Evolutionary conservation across 345 rosid genomes (phyloP).

Genomic region (Gossypium bickii): DNA sequence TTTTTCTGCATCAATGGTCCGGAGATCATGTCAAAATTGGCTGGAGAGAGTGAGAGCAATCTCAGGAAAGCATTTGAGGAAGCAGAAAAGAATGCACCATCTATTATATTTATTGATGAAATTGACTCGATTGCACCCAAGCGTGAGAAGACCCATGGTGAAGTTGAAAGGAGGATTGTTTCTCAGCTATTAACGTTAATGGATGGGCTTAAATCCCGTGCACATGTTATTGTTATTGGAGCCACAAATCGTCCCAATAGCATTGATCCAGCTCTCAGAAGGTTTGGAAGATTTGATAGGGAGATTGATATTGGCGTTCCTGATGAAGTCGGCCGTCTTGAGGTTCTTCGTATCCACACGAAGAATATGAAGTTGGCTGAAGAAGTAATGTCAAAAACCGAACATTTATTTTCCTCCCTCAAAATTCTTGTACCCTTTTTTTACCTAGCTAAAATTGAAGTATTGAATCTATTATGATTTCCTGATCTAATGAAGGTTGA

Average conservation of each 20-base stretch:
- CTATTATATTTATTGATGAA: conserved; percentile 90
- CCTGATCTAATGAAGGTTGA: conserved; percentile 57
- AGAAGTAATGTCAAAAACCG: conserved; percentile 45
- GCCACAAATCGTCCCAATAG: conserved; percentile 99
- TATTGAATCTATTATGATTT: conserved; percentile 1
- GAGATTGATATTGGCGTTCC: conserved; percentile 97
- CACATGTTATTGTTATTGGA: conserved; percentile 78
- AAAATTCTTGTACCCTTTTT: not conserved
- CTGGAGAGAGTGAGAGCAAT: conserved; percentile 98
- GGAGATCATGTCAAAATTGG: conserved; percentile 92
- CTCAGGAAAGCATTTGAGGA: conserved; percentile 96
- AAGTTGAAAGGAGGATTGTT: conserved; percentile 95
- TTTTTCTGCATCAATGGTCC: conserved; percentile 96
- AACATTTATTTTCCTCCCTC: not conserved
- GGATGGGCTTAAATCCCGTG: conserved; percentile 93
- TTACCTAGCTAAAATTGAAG: not conserved
- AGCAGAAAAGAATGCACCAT: conserved; percentile 97
- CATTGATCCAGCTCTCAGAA: conserved; percentile 87
- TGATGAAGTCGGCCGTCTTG: conserved; percentile 95
- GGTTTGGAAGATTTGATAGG: conserved; percentile 93
- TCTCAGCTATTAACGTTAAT: conserved; percentile 90
- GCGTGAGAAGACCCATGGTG: conserved; percentile 93
- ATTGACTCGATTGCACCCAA: conserved; percentile 95
- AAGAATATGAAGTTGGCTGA: conserved; percentile 97
- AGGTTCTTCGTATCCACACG: conserved; percentile 92